Percentiles rank a stretch among this genome's conserved stretches.
These are phyloP conservation scores for Diplodia sapinea DNA, from an alignment of 2,329 filamentous ascomycete species.

Conservation along the genomic window DNA sequence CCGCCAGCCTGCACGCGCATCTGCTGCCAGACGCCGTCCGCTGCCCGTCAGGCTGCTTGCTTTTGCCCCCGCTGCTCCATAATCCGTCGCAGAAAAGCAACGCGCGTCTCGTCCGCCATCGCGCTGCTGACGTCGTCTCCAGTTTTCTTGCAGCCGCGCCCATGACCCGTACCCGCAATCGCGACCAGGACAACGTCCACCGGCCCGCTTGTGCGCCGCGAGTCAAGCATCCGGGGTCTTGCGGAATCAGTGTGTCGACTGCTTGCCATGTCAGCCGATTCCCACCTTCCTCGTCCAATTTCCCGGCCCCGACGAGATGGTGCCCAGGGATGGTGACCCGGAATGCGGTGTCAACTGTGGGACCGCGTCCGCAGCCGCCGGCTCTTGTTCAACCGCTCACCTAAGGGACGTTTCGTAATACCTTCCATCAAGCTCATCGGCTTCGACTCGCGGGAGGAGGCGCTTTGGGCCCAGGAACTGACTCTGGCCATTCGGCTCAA, in stretches of 20 bases:
- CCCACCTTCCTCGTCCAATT: slow-evolving; percentile 8
- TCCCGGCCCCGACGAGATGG: slow-evolving; percentile 1
- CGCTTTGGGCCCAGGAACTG: not conserved
- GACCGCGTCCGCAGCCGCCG: slow-evolving; percentile 18
- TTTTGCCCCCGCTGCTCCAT: not conserved
- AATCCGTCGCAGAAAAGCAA: slow-evolving; percentile 5
- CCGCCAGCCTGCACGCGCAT: slow-evolving; percentile 14
- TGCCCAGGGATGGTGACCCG: slow-evolving; percentile 16
- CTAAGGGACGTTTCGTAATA: slow-evolving; percentile 4
- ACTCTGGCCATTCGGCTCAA: slow-evolving; percentile 9
- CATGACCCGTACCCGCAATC: slow-evolving; percentile 10
- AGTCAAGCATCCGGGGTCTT: slow-evolving; percentile 11
- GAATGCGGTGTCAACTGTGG: slow-evolving; percentile 24
- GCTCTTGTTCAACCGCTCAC: slow-evolving; percentile 3
- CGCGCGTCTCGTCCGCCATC: not conserved
- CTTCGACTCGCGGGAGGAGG: slow-evolving; percentile 6
- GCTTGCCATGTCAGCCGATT: slow-evolving; percentile 14
- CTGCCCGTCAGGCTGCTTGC: not conserved
- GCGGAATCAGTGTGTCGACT: slow-evolving; percentile 4
- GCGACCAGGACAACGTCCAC: not conserved
- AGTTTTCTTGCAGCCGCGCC: slow-evolving; percentile 13
- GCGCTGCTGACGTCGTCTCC: not conserved
- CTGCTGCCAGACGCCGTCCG: not conserved
- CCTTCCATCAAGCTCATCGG: slow-evolving; percentile 12
- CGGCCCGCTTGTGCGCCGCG: slow-evolving; percentile 4